Evolutionary conservation across 2,329 filamentous ascomycete species (phyloP), one percentile per base, ranked within the genome.

Genomic region (Exophiala sp.): DNA sequence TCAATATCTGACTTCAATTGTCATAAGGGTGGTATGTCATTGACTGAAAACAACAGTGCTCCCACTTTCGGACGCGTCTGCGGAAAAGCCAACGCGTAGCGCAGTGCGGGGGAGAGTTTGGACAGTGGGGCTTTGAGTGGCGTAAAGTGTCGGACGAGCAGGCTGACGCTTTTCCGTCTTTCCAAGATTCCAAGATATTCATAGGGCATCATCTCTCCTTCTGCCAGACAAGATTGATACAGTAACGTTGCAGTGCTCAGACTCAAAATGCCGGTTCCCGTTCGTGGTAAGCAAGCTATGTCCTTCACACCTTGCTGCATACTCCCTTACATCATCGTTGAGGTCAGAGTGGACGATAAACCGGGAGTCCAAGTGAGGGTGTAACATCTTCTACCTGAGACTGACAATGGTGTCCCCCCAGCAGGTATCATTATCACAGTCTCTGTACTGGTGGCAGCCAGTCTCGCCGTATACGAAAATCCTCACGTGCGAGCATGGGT

Each of bases 401-500:
- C 64, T 64, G 45, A 65, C 52, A 51, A 55, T 57, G 56, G 52
- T 35, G 49, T 41, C 59, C 46, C 52, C 14, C 7, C 24, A 29
- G 38, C 59, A 85, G 83, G 82, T 65, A 76, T 85, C 60, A 80
- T 86, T 58, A 78, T 86, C 61, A 81, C 80, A 44, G 77, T 83
- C 58, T 79, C 79, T 40, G 75, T 85, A 38, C 72, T 85, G 52
- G 77, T 85, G 48, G 83, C 83, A 56, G 81, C 83, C 14, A 79
- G 82, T 10, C 76, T 85, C 47, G 83, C 83, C 48, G 77, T 84
- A 42, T 84, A 85, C 68, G 80, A 86, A 66, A 84, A 79, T 38
- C 83, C 83, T 1, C 78, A 85, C 65, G 75, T 86, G 54, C 75
- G 81, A 67, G 74, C 78, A 76, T 86, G 83, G 83, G 70, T 86